Conservation (phyloP, 1,284 basidiomycete species). For the Apiotrichum domesticum region DNA sequence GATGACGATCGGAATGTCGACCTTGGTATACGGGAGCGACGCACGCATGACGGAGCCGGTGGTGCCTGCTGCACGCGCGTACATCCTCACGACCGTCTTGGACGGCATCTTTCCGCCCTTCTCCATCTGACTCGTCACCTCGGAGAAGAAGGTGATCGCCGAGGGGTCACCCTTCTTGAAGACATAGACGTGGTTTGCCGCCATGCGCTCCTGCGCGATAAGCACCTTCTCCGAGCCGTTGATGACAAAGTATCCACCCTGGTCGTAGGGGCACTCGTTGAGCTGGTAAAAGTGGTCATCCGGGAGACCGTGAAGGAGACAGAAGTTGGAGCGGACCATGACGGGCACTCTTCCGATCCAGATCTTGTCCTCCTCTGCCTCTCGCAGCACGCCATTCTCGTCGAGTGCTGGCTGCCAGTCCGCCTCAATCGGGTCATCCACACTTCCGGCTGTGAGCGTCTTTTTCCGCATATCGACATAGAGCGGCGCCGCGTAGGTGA, state of each 20-base stretch:
- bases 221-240: slow-evolving; percentile 99
- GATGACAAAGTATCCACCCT: slow-evolving; percentile 98
- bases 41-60: slow-evolving; percentile 93
- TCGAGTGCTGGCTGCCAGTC: slow-evolving; percentile 63
- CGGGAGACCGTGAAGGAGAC: slow-evolving; percentile 73
- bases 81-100: slow-evolving; percentile 97
- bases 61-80: slow-evolving; percentile 59
- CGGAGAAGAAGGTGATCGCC: slow-evolving; percentile 90
- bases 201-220: slow-evolving; percentile 99
- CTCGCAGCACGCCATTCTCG: slow-evolving; percentile 59
- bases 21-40: slow-evolving; percentile 95
- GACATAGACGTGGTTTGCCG: slow-evolving; percentile 98
- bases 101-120: slow-evolving; percentile 98
- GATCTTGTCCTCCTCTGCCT: slow-evolving; percentile 70
- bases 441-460: slow-evolving; percentile 67
- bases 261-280: slow-evolving; percentile 95
- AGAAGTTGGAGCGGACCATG: slow-evolving; percentile 95
- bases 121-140: slow-evolving; percentile 96
- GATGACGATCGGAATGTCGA: slow-evolving; percentile 98
- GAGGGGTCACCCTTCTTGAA: slow-evolving; percentile 97
- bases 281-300: slow-evolving; percentile 80
- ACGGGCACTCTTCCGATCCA: slow-evolving; percentile 99
- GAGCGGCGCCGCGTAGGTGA: slow-evolving; percentile 74
- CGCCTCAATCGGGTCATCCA: slow-evolving; percentile 65
- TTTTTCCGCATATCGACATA: slow-evolving; percentile 95